phyloP scores from a whole-genome alignment of 495 filamentous ascomycete genomes.

The Trypethelium eluteriae region DNA sequence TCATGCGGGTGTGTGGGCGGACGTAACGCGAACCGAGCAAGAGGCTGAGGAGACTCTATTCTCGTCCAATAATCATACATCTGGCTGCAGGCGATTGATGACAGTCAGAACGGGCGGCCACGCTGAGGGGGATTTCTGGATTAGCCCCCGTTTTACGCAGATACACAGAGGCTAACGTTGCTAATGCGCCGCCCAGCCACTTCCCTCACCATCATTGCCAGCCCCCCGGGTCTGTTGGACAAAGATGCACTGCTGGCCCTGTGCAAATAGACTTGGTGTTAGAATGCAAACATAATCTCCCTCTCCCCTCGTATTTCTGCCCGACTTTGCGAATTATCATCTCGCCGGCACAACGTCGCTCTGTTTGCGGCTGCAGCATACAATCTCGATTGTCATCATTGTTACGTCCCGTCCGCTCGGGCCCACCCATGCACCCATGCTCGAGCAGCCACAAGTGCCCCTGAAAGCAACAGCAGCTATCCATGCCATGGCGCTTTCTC shows the following conservation, averaged over 20 bases:
- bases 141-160: slow-evolving; percentile 1
- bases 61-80: neutral
- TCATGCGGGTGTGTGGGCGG: neutral
- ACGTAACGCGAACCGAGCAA: neutral
- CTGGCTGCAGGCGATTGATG: neutral
- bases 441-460: slow-evolving; percentile 3
- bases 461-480: slow-evolving; percentile 4
- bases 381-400: neutral
- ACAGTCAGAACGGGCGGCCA: neutral
- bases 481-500: slow-evolving; percentile 12
- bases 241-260: neutral
- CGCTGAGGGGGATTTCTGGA: neutral
- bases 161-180: neutral
- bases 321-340: neutral
- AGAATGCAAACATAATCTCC: neutral
- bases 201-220: slow-evolving; percentile 9
- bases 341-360: neutral
- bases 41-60: neutral
- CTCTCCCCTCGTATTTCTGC: neutral
- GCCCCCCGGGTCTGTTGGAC: slow-evolving; percentile 1
- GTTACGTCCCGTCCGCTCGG: neutral
- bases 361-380: neutral
- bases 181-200: slow-evolving; percentile 1
- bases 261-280: neutral
- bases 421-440: neutral